These are phyloP conservation scores for Grigorovia jiainica DNA, from an alignment of 805 yeast species.

Conservation along the genomic window DNA sequence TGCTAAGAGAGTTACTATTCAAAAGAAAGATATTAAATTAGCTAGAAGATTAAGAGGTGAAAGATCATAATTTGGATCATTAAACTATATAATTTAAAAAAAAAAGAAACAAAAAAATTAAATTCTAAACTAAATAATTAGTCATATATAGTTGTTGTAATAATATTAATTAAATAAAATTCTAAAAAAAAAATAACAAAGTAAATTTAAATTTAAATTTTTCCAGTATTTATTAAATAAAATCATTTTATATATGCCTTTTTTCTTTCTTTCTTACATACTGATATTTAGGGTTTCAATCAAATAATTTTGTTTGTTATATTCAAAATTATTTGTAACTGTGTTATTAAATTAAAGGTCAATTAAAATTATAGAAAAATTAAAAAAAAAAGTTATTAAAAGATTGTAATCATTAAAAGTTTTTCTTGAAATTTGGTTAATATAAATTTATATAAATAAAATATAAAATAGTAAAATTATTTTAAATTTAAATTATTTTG, in stretches of 20 bases:
- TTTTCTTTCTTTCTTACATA: no score
- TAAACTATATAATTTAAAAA: no score
- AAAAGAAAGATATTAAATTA: constrained; percentile 95
- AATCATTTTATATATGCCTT: no score
- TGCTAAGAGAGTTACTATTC: constrained; percentile 98
- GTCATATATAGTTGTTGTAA: background rate
- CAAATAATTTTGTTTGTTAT: no score
- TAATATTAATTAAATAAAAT: background rate
- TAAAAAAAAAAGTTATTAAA: no score
- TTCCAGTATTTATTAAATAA: no score
- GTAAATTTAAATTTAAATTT: no score
- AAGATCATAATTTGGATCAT: constrained; percentile 47
- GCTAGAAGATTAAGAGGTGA: constrained; percentile 98
- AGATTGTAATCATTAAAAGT: background rate
- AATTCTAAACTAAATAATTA: background rate
- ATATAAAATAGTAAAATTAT: background rate
- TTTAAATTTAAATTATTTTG: no score
- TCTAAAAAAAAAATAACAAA: background rate
- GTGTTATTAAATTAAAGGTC: no score
- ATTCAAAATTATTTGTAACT: no score
- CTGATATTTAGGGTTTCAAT: no score
- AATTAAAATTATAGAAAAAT: no score
- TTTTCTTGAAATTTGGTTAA: background rate
- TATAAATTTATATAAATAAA: background rate
- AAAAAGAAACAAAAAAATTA: background rate